phyloP scores from a whole-genome alignment of 805 yeast species.

The Suhomyces kilbournensis region DNA sequence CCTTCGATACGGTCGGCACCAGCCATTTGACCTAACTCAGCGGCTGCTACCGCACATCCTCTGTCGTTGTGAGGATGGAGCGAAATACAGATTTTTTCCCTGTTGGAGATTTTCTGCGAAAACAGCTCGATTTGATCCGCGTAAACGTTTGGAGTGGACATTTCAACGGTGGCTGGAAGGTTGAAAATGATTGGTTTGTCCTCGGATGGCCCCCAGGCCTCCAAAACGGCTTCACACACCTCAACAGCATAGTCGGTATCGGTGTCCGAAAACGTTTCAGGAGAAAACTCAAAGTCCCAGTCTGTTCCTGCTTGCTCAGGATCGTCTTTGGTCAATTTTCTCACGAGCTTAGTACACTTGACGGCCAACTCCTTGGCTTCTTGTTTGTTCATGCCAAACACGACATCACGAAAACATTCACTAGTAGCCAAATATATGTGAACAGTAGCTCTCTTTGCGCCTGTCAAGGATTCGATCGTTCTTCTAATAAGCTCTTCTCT shows the following conservation, averaged over 20 bases:
- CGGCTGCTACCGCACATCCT: constrained; percentile 88
- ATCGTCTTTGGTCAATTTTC: constrained; percentile 68
- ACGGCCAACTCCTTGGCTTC: constrained; percentile 62
- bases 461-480: constrained; percentile 68
- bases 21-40: constrained; percentile 76
- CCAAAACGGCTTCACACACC: constrained; percentile 72
- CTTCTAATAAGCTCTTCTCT: constrained; percentile 69
- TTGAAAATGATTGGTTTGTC: constrained; percentile 73
- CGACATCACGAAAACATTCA: constrained; percentile 68
- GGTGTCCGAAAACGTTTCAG: constrained; percentile 76
- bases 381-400: constrained; percentile 60
- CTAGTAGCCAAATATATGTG: constrained; percentile 78
- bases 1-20: constrained; percentile 91
- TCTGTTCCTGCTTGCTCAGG: constrained; percentile 49
- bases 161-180: constrained; percentile 82
- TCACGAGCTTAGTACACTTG: constrained; percentile 58
- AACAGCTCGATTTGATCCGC: constrained; percentile 85
- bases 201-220: constrained; percentile 67
- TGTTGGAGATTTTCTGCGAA: constrained; percentile 54
- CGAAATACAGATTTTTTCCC: constrained; percentile 71
- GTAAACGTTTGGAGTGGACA: constrained; percentile 75
- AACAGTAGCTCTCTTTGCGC: constrained; percentile 73
- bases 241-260: constrained; percentile 58
- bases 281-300: constrained; percentile 78
- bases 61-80: constrained; percentile 83